Evolutionary conservation across 257 asterid species (phyloP), one percentile per base, ranked within the genome.

Genomic region (Nicotiana undulata): DNA sequence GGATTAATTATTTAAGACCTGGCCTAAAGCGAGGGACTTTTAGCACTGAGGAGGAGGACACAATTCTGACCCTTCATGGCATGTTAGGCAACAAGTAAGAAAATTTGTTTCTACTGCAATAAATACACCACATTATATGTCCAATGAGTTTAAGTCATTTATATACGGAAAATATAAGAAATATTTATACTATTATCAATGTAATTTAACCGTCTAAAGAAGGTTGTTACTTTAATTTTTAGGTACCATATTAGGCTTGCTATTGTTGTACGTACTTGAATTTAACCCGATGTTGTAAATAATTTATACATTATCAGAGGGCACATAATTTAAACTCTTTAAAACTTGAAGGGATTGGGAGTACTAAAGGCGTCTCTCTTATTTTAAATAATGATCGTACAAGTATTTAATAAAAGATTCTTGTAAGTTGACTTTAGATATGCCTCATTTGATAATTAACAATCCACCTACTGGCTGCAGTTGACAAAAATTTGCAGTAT

Each of bases 71-170:
- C 78, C 67, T 80, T 67, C 79, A 80, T 51, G 65, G 78, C 60
- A 67, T 66, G 56, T 29, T 80, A 16, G 79, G 83, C 34, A 80
- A 80, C 79, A 80, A 80, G 83, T 80, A 66, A 80, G 82, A 66
- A 76, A 31, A 31, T 40, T 66, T 56, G 58, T 15, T 53, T 65
- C 3, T 66, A 34, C 9, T 18, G 24, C 7, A 66, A 66, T 34
- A 9, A 34, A 32, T 66, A 9, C 6, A 4, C 17, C 18, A 60
- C 11, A 10, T n/a, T 49, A 49, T 49, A 53, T 53, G 20, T 16
- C 24, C 22, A 55, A 17, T 7, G 26, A 18, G 9, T 56, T 56
- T n/a, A n/a, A 8, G 26, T 56, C 13, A 56, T 40, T 37, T 56
- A n/a, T 56, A 37, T 34, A 34, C 8, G 40, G 0, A 34, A 34